A percentile compares a stretch with the other conserved stretches of the same genome.
Conservation (phyloP, 441 rosid species). For the Raphanus hybrid region DNA sequence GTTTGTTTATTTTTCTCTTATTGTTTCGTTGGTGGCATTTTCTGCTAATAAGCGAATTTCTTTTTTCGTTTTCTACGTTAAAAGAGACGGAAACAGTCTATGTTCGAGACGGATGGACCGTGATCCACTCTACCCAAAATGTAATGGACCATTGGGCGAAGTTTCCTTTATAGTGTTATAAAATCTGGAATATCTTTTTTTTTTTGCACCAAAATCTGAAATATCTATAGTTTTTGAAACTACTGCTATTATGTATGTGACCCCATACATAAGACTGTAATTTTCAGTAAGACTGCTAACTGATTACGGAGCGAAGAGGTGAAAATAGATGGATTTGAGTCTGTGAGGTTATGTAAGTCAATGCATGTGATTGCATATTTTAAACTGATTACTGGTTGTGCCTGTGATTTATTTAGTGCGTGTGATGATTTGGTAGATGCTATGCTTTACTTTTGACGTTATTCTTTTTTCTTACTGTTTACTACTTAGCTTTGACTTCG, state of each 20-base stretch:
- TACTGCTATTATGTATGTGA: too few relatives aligned
- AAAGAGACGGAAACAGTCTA: background rate
- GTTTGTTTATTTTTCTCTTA: background rate
- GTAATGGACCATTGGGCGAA: too few relatives aligned
- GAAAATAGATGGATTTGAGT: background rate
- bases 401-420: background rate
- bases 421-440: background rate
- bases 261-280: too few relatives aligned
- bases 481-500: background rate
- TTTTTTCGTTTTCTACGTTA: background rate
- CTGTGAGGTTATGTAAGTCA: background rate
- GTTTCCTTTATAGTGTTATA: too few relatives aligned
- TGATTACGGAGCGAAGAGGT: background rate
- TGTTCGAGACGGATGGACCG: background rate
- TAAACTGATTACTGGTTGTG: background rate
- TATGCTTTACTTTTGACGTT: background rate
- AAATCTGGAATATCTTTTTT: too few relatives aligned
- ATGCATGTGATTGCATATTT: background rate
- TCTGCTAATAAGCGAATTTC: slow-evolving; percentile 22
- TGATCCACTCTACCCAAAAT: slow-evolving; percentile 1
- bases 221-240: too few relatives aligned
- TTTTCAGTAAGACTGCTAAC: background rate
- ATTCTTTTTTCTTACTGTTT: background rate
- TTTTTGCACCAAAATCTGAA: too few relatives aligned
- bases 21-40: slow-evolving; percentile 6